Conservation (phyloP, 2,329 filamentous ascomycete species). For the Colletotrichum sojae region DNA sequence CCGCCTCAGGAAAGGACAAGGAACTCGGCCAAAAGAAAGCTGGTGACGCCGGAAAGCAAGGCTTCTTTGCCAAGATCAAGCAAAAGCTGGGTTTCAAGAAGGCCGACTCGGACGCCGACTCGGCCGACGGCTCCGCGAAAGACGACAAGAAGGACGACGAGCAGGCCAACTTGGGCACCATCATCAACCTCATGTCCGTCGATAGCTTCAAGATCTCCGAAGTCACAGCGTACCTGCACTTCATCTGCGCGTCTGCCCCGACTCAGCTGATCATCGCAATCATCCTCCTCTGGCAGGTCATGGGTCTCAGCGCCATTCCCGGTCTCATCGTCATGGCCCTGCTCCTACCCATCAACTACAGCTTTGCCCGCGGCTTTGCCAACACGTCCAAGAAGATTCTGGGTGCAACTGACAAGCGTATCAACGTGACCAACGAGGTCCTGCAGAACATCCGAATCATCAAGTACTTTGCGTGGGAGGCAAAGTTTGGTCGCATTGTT, state of each 20-base stretch:
- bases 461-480: slow-evolving; percentile 99
- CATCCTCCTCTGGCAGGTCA: slow-evolving; percentile 86
- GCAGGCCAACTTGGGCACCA: slow-evolving; percentile 95
- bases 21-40: slow-evolving; percentile 72
- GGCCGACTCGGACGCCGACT: slow-evolving; percentile 50
- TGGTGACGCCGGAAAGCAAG: slow-evolving; percentile 53
- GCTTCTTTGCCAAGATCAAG: slow-evolving; percentile 66
- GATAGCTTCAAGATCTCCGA: slow-evolving; percentile 99
- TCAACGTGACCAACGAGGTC: slow-evolving; percentile 96
- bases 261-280: slow-evolving; percentile 89
- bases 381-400: slow-evolving; percentile 92
- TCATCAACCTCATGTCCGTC: slow-evolving; percentile 99
- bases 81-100: slow-evolving; percentile 71
- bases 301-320: slow-evolving; percentile 93
- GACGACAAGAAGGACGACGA: slow-evolving; percentile 67
- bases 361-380: slow-evolving; percentile 87
- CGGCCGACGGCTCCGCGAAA: slow-evolving; percentile 52
- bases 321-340: slow-evolving; percentile 92
- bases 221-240: slow-evolving; percentile 94
- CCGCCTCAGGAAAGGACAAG: slow-evolving; percentile 82
- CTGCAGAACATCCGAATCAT: slow-evolving; percentile 98
- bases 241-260: slow-evolving; percentile 91
- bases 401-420: slow-evolving; percentile 93
- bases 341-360: slow-evolving; percentile 91
- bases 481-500: slow-evolving; percentile 87